Conservation (phyloP, 257 asterid genomes). For the Solanum infundibuliforme region DNA sequence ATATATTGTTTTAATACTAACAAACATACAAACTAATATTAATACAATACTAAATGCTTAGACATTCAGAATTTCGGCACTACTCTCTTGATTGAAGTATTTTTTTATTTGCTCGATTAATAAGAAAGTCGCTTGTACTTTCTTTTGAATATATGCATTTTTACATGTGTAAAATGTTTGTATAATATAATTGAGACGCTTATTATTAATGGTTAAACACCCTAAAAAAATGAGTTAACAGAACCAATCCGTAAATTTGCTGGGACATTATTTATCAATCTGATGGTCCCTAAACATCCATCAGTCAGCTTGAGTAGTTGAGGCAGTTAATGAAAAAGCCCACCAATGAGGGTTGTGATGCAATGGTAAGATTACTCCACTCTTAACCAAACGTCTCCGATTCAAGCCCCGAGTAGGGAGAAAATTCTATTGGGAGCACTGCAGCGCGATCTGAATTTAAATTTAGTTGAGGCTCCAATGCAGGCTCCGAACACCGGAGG, state of each 20-base stretch:
- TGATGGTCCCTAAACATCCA: background rate
- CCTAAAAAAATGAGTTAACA: background rate
- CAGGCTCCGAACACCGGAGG: too few species aligned
- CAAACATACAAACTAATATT: too few species aligned
- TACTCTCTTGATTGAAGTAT: background rate
- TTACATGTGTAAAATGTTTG: too few species aligned
- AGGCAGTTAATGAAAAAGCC: background rate
- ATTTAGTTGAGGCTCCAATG: too few species aligned
- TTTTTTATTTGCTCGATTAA: too few species aligned
- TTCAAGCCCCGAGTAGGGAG: rapidly evolving
- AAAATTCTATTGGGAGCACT: background rate
- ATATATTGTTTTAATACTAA: too few species aligned
- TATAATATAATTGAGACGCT: background rate
- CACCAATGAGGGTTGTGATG: background rate
- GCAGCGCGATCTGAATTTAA: background rate
- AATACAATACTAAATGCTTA: background rate
- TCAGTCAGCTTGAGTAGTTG: background rate
- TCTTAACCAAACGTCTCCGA: rapidly evolving
- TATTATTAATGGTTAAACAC: too few species aligned
- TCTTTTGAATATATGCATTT: too few species aligned
- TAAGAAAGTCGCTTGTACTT: too few species aligned
- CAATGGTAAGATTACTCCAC: rapidly evolving
- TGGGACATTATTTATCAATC: background rate
- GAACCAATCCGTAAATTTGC: background rate
- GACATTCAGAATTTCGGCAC: background rate